These are phyloP conservation scores for Populus davidiana DNA, from an alignment of 345 rosid genomes.

Conservation along the genomic window DNA sequence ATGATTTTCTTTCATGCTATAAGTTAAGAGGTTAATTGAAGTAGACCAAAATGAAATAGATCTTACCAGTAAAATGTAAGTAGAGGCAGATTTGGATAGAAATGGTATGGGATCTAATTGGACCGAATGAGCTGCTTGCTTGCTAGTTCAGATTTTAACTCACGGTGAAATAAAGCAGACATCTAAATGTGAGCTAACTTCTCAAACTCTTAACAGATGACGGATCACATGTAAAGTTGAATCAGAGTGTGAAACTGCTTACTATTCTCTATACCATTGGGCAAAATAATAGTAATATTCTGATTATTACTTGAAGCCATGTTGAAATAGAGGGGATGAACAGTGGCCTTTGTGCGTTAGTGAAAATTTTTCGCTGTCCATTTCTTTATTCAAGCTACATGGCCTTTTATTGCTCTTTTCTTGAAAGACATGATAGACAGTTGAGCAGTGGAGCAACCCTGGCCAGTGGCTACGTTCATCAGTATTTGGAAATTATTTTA, in stretches of 20 bases:
- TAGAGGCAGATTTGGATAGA: neutral
- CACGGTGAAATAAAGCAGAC: neutral
- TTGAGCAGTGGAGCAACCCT: neutral
- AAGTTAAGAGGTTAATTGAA: neutral
- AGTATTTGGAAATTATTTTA: neutral
- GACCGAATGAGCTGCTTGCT: neutral
- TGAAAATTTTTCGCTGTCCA: neutral
- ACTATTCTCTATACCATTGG: neutral
- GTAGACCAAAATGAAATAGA: neutral
- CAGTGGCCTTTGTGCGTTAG: neutral
- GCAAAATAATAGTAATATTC: neutral
- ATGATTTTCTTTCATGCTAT: neutral
- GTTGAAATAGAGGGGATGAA: neutral
- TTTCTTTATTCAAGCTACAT: slow-evolving; percentile 7
- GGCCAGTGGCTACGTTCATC: neutral
- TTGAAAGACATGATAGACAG: neutral
- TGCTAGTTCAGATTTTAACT: neutral
- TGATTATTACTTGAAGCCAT: neutral
- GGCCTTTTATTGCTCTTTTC: neutral
- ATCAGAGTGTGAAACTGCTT: neutral
- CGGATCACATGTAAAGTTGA: neutral
- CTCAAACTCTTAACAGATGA: neutral
- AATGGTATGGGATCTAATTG: neutral
- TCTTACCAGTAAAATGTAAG: neutral
- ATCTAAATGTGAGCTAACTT: neutral